Conservation (phyloP, 306 rosid genomes). For the Canavalia ensiformis region DNA sequence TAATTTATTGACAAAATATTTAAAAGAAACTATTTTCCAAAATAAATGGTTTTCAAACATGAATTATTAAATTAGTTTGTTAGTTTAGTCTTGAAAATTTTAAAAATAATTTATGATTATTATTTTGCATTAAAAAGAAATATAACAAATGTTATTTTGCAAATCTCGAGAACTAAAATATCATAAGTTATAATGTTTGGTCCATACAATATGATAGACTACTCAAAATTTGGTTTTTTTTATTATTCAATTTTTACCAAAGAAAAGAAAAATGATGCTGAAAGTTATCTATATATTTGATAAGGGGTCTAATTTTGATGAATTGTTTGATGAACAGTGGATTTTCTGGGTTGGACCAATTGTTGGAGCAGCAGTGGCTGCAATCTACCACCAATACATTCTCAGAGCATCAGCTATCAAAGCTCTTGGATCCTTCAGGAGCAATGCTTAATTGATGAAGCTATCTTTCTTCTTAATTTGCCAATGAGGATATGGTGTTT, state of each 20-base stretch:
- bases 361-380: constrained; percentile 86
- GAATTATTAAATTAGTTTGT: no score
- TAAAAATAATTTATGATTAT: no score
- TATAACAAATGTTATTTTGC: no score
- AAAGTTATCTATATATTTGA: background rate
- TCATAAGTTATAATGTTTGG: no score
- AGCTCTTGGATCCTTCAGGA: constrained; percentile 98
- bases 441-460: constrained; percentile 72
- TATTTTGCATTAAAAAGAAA: no score
- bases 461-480: background rate
- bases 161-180: no score
- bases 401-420: constrained; percentile 91
- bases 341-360: constrained; percentile 97
- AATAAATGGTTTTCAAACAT: no score
- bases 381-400: constrained; percentile 84
- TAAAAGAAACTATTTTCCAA: no score
- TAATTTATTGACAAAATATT: no score
- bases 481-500: constrained; percentile 39
- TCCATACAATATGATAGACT: no score
- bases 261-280: background rate
- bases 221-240: no score
- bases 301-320: background rate
- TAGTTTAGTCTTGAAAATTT: no score
- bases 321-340: constrained; percentile 67
- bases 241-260: background rate